A percentile compares a stretch with the other conserved stretches of the same genome.
phyloP scores from a whole-genome alignment of 306 rosid genomes.

The Castanospermum australe region DNA sequence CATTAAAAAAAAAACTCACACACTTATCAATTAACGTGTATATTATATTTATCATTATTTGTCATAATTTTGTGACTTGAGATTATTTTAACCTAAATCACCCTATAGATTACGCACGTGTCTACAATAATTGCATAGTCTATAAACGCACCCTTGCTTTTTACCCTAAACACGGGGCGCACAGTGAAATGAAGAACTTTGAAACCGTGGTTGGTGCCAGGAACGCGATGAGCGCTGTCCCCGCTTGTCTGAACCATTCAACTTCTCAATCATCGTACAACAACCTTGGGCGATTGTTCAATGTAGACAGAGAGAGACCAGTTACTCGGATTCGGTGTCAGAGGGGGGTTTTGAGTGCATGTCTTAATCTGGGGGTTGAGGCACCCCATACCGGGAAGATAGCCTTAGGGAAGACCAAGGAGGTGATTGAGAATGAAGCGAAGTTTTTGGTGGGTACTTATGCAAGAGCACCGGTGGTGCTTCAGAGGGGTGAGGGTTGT shows the following conservation, averaged over 20 bases:
- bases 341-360: conserved; percentile 3
- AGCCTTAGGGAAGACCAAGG: conserved; percentile 28
- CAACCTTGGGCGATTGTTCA: conserved; percentile 9
- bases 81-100: no score
- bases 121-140: no score
- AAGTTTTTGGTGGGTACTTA: conserved; percentile 74
- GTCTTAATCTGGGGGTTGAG: conserved; percentile 33
- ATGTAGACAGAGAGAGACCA: neutral
- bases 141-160: no score
- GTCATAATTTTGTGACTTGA: no score
- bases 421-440: conserved; percentile 67
- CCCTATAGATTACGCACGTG: neutral
- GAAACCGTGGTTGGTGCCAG: no score
- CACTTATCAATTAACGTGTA: no score
- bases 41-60: no score
- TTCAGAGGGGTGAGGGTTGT: conserved; percentile 75
- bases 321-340: neutral
- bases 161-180: no score
- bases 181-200: no score
- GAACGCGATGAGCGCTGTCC: conserved; percentile 29
- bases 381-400: conserved; percentile 11
- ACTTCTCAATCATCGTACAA: conserved; percentile 1
- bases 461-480: conserved; percentile 74
- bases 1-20: no score
- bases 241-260: conserved; percentile 19